Evolutionary conservation across 768 basidiomycete species (phyloP), one percentile per base, ranked within the genome.

Genomic region (Agrocybe pediades): DNA sequence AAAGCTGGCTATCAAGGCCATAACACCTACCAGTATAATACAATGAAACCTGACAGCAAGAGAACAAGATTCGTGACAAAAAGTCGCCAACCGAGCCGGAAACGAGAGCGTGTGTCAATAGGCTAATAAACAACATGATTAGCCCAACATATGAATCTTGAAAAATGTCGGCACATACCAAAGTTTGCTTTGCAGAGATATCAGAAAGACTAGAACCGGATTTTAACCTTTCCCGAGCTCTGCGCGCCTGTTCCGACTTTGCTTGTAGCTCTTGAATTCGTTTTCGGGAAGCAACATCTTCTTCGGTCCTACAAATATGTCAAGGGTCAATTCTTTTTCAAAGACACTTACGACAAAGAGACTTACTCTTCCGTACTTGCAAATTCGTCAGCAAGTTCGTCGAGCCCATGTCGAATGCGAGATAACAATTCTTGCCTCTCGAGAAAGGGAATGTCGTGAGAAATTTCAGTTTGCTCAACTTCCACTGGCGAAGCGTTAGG

Each of bases 11-110:
- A 41, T 8, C 17, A 53, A 33, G n/a, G 27, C 4, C 19, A 19
- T 25, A 41, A 25, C n/a, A 25, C 23, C 62, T 76, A 88, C 87
- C 80, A 79, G 68, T 84, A 87, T 77, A 88, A 79, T 16, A 78
- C 53, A 48, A 80, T 57, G 27, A 78, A 52, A 21, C 87, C 41
- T 0, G 81, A 16, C 7, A 82, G 19, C 55, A 87, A 85, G 3
- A 80, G 17, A 41, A 71, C 6, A 48, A 67, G 23, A 49, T 65
- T 26, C 15, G 62, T 46, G 47, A 53, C 19, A 45, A 57, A 64
- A 51, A 66, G 58, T 58, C 63, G 62, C 46, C 62, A 48, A 50
- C 45, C 41, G 33, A 23, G 41, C 2, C 36, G 49, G 24, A n/a
- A n/a, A 36, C 33, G 33, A 36, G 11, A n/a, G 13, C 13, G n/a